phyloP scores from a whole-genome alignment of 2,329 filamentous ascomycete species.

The Lachnellula arida region DNA sequence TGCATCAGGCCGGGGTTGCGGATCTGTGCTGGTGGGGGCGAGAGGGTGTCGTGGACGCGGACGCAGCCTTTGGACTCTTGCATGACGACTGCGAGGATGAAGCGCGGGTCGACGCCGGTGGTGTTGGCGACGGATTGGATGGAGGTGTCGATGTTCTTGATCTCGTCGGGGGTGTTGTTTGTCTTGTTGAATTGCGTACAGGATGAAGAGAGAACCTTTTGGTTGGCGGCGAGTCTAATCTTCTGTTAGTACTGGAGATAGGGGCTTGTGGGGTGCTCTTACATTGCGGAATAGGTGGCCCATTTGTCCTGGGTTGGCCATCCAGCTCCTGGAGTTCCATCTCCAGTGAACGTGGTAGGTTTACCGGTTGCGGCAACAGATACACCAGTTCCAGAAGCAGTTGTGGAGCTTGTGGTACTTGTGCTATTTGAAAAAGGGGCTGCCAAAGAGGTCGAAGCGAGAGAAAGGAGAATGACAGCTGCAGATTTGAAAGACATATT shows the following conservation, averaged over 20 bases:
- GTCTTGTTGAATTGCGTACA: background rate
- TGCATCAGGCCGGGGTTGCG: constrained; percentile 25
- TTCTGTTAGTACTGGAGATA: background rate
- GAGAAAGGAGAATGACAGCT: background rate
- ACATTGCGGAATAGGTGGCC: constrained; percentile 1
- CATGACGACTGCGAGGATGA: constrained; percentile 32
- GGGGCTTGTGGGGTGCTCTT: background rate
- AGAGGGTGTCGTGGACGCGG: constrained; percentile 11
- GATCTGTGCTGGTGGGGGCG: background rate
- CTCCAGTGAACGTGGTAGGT: background rate
- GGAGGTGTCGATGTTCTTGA: constrained; percentile 1
- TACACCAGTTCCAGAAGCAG: background rate
- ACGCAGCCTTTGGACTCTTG: constrained; percentile 30
- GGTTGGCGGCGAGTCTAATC: background rate
- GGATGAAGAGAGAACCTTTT: background rate
- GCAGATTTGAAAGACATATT: background rate
- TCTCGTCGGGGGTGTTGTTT: constrained; percentile 3
- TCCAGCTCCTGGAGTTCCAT: background rate
- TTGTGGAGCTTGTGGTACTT: too few species aligned
- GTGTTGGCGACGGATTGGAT: background rate
- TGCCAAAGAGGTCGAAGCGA: background rate
- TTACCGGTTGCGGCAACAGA: background rate
- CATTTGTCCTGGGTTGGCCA: constrained; percentile 5
- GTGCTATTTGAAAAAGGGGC: background rate
- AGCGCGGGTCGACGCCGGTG: constrained; percentile 26